A percentile compares a stretch with the other conserved stretches of the same genome.
phyloP scores from a whole-genome alignment of 73 alveolate species.

The Diophrys sp. region DNA sequence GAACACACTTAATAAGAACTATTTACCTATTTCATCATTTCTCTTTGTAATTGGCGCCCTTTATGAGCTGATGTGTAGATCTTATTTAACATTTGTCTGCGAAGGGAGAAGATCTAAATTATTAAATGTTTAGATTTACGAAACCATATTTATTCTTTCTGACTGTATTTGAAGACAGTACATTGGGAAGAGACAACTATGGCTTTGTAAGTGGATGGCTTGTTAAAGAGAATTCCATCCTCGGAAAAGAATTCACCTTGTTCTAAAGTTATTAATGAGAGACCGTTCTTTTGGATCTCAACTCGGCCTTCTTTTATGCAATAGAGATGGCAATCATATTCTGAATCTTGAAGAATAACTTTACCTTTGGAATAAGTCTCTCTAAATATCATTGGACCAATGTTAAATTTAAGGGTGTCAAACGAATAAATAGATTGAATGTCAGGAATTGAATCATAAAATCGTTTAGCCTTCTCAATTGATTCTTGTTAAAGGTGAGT shows the following conservation, averaged over 20 bases:
- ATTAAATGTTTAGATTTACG: too few species aligned
- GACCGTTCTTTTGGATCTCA: not conserved
- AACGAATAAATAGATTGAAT: too few species aligned
- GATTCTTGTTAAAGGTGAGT: not conserved
- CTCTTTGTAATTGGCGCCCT: too few species aligned
- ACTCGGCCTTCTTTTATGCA: not conserved
- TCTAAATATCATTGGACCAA: not conserved
- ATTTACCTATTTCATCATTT: too few species aligned
- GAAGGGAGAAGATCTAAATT: too few species aligned
- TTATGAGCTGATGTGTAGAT: too few species aligned
- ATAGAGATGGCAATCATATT: not conserved
- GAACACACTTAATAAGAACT: too few species aligned
- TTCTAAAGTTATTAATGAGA: not conserved
- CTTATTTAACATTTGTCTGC: too few species aligned
- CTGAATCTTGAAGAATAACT: not conserved
- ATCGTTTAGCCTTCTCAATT: not conserved
- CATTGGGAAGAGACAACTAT: not conserved
- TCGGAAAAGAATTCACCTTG: not conserved
- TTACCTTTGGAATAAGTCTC: not conserved
- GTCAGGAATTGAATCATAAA: not conserved
- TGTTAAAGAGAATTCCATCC: not conserved
- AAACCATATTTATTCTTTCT: not conserved
- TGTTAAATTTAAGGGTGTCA: not conserved
- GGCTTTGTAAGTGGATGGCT: not conserved
- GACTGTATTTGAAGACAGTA: not conserved